Evolutionary conservation across 148 eudicot genomes (phyloP), one percentile per base, ranked within the genome.

Genomic region (Vaccinium vitisidaea): DNA sequence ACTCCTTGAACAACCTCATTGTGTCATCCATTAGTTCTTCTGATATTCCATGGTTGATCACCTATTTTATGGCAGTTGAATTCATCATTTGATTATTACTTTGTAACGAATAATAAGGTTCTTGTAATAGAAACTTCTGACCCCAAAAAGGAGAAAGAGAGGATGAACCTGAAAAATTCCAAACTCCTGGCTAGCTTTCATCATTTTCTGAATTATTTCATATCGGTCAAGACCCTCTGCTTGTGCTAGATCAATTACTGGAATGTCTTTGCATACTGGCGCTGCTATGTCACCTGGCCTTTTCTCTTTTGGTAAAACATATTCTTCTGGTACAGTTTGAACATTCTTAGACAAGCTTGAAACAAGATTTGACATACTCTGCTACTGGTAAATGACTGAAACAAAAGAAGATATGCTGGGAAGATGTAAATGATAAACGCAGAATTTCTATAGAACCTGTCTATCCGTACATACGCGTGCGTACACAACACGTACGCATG

Each of bases 1-100:
- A 87, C 79, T 84, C 84, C 30, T 84, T 84, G 63, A 50, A 81
- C 43, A 84, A 30, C 8, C 50, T 81, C 86, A 87, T 76, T 21
- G 83, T 39, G 4, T 78, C 85, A 39, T 76, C 71, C 89, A 84
- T 84, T n/a, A 87, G 48, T 30, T 87, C 86, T 11, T 63, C 80
- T 6, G 86, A 49, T 53, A 92, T 87, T 58, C 88, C 82, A 75
- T 87, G 88, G 59, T 87, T 84, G 8, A 63, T 59, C 27, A 63
- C 27, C 69, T 63, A 63, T n/a, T 63, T 63, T 59, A 59, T 59
- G 23, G 23, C 21, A 7, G 25, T 21, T 61, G 12, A 61, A 58
- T 58, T 19, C n/a, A 0, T 56, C 59, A 5, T 56, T 56, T 58
- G 25, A 25, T n/a, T 27, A n/a, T 61, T 19, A 58, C 65, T 61